Base-by-base conservation (phyloP, 2,329 filamentous ascomycete genomes). In the Huntiella abstrusa region DNA sequence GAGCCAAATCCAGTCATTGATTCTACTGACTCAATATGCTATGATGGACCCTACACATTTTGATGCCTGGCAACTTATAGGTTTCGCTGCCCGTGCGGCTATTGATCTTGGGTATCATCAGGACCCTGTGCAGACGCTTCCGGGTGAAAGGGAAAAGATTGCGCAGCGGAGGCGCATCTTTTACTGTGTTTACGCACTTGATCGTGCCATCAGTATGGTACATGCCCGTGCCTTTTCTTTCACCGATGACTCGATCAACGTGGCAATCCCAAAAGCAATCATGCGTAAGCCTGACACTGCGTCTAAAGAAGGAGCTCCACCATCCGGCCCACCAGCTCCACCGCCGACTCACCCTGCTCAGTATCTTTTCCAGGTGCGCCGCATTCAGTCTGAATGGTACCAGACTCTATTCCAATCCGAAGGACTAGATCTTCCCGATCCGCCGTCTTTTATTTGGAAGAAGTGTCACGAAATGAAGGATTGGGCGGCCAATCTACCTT, bases 51-150 rank as follows among this genome's bases (percentile, higher is more conserved):
- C 88, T 2, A 75, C 79, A 37, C 85, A 92, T 57, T 95, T 94
- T 56, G 86, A 94, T 56, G 85, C 81, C 55, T 96, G 91, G 87
- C 87, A 91, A 52, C 63, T 95, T 51, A 83, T 95, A 47, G 91
- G 88, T 5, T 87, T 91, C 58, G 87, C 88, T 5, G 83, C 83
- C 36, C 76, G 88, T 49, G 83, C 86, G 4, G 77, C 88, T 56
- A 73, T 95, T 16, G 91, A 98, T 62, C 65, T 95, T 28, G 91
- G 91, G 5, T 77, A 92, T 49, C 91, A 96, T 60, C 88, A 95
- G 62, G 88, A 96, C 54, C 85, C 86, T 3, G 80, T 83, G 1
- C 69, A 73, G 48, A 77, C 80, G 51, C 71, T 80, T 12, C 64
- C 75, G 22, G 70, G 78, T 8, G 76, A 84, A 48, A 79, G 77